phyloP scores from a whole-genome alignment of 2,329 filamentous ascomycete species.

The Bertia moriformis region DNA sequence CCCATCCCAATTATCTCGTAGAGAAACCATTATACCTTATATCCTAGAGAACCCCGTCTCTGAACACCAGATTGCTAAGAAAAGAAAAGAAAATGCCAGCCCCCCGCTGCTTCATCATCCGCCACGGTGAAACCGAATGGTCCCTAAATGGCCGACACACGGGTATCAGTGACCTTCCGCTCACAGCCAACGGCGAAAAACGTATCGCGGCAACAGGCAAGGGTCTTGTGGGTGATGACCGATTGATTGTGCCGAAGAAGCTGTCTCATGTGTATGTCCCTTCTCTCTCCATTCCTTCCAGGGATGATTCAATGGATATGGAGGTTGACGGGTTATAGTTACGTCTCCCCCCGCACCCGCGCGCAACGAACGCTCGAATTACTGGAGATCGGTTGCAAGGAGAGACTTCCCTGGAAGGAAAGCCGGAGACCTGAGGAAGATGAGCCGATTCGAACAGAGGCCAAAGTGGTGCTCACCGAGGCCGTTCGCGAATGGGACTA shows the following conservation, averaged over 20 bases:
- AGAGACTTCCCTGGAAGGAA: slow-evolving; percentile 55
- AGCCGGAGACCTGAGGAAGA: slow-evolving; percentile 15
- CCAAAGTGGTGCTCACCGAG: slow-evolving; percentile 52
- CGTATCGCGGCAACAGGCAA: slow-evolving; percentile 63
- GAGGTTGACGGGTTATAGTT: slow-evolving; percentile 27
- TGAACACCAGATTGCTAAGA: neutral
- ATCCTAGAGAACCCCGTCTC: no score
- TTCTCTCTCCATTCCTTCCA: no score
- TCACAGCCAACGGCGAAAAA: slow-evolving; percentile 70
- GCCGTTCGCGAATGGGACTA: slow-evolving; percentile 79
- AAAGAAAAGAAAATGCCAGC: slow-evolving; percentile 22
- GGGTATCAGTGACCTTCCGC: slow-evolving; percentile 68
- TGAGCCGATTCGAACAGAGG: slow-evolving; percentile 37
- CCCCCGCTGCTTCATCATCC: slow-evolving; percentile 66
- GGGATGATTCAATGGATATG: no score
- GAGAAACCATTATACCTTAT: no score
- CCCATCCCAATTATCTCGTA: no score
- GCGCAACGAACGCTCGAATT: slow-evolving; percentile 85
- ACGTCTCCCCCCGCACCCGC: slow-evolving; percentile 73
- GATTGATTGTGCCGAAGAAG: slow-evolving; percentile 70
- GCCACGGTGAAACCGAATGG: slow-evolving; percentile 94
- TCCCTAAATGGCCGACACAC: slow-evolving; percentile 77
- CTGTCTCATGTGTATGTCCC: slow-evolving; percentile 65
- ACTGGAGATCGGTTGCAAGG: slow-evolving; percentile 58
- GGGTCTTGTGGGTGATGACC: slow-evolving; percentile 70